Evolutionary conservation across 1,284 basidiomycete genomes (phyloP).

Genomic region (Melampsora larici-populina): DNA sequence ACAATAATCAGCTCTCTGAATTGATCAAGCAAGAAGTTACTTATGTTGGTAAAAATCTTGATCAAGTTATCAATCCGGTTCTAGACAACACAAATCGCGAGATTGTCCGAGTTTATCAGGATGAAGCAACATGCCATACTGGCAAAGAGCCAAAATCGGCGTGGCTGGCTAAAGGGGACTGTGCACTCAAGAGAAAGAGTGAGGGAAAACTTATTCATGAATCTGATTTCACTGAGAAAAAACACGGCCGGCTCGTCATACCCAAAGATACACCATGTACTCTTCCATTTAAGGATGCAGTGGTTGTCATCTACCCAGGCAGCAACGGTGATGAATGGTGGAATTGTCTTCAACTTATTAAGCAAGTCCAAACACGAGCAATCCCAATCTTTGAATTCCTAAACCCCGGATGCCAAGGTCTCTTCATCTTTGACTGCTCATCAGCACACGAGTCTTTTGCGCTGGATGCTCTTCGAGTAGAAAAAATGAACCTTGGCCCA

Average conservation of each 20-base stretch:
- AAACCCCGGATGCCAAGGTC: no score
- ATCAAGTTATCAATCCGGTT: background rate
- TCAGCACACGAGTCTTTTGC: no score
- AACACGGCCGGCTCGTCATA: background rate
- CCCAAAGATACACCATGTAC: background rate
- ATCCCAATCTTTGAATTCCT: no score
- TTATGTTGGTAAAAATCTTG: background rate
- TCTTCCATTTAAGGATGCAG: slow-evolving; percentile 2
- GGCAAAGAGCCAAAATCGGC: background rate
- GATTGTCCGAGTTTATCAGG: background rate
- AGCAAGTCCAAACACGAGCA: no score
- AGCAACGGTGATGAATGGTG: slow-evolving; percentile 5
- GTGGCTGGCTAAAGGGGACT: background rate
- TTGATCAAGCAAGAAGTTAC: background rate
- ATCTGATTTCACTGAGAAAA: slow-evolving; percentile 2
- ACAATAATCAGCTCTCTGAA: background rate
- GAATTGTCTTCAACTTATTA: background rate
- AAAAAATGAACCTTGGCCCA: slow-evolving; percentile 1
- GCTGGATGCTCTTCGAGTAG: no score
- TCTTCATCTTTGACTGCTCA: no score
- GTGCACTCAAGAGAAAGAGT: background rate
- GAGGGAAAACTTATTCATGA: background rate
- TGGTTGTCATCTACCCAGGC: slow-evolving; percentile 12
- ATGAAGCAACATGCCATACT: background rate
- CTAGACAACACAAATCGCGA: background rate